phyloP scores from a whole-genome alignment of 768 basidiomycete species.

The Tylopilus balloui region DNA sequence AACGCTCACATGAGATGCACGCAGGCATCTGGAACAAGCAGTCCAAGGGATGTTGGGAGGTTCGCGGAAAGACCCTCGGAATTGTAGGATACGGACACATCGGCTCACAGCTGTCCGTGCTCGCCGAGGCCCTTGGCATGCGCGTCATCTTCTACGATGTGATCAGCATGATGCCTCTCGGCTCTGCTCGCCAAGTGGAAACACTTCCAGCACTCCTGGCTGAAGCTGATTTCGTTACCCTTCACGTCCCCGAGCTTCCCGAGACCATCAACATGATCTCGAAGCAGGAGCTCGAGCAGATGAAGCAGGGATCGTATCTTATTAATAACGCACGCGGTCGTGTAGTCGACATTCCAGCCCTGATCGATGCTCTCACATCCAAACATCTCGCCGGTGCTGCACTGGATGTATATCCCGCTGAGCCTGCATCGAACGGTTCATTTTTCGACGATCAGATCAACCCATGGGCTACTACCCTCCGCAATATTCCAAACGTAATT shows the following conservation, averaged over 20 bases:
- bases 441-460: slow-evolving; percentile 89
- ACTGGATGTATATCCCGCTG: slow-evolving; percentile 91
- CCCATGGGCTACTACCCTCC: slow-evolving; percentile 72
- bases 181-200: slow-evolving; percentile 87
- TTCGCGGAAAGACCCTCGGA: slow-evolving; percentile 95
- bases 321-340: slow-evolving; percentile 97
- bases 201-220: slow-evolving; percentile 67
- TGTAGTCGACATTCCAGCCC: slow-evolving; percentile 92
- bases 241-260: slow-evolving; percentile 94
- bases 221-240: slow-evolving; percentile 87
- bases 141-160: slow-evolving; percentile 95
- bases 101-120: slow-evolving; percentile 92
- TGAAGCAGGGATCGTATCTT: slow-evolving; percentile 94
- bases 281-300: slow-evolving; percentile 65
- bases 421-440: slow-evolving; percentile 88
- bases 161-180: slow-evolving; percentile 95
- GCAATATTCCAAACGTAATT: slow-evolving; percentile 82
- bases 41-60: slow-evolving; percentile 96
- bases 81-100: slow-evolving; percentile 99
- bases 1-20: slow-evolving; percentile 84
- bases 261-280: slow-evolving; percentile 96
- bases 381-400: slow-evolving; percentile 85
- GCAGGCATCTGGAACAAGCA: slow-evolving; percentile 98
- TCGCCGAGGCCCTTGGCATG: slow-evolving; percentile 95
- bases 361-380: slow-evolving; percentile 76